Evolutionary conservation across 345 rosid genomes (phyloP).

Genomic region (Limnanthes douglasii): DNA sequence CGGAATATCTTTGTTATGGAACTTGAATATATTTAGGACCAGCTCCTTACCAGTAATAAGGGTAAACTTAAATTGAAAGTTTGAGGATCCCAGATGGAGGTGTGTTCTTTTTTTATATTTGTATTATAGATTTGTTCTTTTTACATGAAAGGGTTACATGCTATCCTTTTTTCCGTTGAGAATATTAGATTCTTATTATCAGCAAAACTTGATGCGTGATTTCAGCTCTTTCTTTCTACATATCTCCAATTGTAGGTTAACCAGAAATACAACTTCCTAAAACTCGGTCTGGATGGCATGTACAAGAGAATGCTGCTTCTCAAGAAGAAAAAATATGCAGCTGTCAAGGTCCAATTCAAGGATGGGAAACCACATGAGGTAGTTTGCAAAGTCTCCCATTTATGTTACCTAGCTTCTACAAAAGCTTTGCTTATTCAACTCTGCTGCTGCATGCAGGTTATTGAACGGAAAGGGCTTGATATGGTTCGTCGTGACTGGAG

Average conservation of each 20-base stretch:
- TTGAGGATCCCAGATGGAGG: too few relatives aligned
- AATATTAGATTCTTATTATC: too few relatives aligned
- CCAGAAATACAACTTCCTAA: slow-evolving; percentile 77
- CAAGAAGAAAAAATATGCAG: slow-evolving; percentile 98
- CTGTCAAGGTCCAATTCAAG: slow-evolving; percentile 71
- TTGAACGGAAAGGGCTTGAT: slow-evolving; percentile 96
- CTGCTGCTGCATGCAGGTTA: slow-evolving; percentile 48
- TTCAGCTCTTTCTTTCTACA: slow-evolving; percentile 11
- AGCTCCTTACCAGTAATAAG: too few relatives aligned
- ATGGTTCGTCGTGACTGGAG: slow-evolving; percentile 99
- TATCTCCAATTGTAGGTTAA: slow-evolving; percentile 47
- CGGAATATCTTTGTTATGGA: too few relatives aligned
- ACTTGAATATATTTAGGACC: too few relatives aligned
- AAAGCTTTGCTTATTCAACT: slow-evolving; percentile 10
- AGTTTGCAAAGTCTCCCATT: slow-evolving; percentile 6
- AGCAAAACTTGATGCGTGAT: slow-evolving; percentile 4
- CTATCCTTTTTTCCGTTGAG: neutral
- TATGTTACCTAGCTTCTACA: slow-evolving; percentile 2
- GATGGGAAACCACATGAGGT: slow-evolving; percentile 79
- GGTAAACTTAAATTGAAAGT: too few relatives aligned
- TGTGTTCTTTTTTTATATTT: too few relatives aligned
- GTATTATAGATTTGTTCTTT: too few relatives aligned
- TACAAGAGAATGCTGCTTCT: slow-evolving; percentile 98
- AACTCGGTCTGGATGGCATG: slow-evolving; percentile 90
- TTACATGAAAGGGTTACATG: too few relatives aligned